phyloP scores from a whole-genome alignment of 371 early-diverging fungal genomes.

The Mortierella sp. region DNA sequence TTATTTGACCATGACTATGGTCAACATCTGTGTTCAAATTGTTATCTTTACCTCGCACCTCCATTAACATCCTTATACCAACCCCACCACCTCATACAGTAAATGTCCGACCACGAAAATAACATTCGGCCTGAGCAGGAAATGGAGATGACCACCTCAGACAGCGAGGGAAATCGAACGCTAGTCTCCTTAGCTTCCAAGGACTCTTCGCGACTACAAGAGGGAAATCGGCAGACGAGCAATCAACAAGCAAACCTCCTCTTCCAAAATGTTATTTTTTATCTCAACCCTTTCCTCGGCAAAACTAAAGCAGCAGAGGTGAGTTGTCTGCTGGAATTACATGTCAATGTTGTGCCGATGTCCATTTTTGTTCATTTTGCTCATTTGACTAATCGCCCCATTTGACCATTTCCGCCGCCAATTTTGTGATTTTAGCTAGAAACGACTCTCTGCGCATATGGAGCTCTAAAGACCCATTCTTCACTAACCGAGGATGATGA shows the following conservation, averaged over 20 bases:
- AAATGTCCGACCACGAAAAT: neutral
- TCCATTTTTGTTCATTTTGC: neutral
- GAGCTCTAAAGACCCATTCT: constrained; percentile 29
- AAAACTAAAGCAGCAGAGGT: constrained; percentile 21
- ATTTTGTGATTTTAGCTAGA: constrained; percentile 30
- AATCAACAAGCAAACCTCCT: neutral
- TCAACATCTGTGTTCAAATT: neutral
- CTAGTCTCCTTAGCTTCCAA: neutral
- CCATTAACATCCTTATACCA: neutral
- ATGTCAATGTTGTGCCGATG: neutral
- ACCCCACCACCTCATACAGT: neutral
- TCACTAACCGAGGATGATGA: neutral
- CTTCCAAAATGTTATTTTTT: constrained; percentile 40
- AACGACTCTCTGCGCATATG: constrained; percentile 10
- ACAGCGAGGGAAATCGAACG: constrained; percentile 5
- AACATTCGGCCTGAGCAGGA: neutral
- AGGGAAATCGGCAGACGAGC: neutral
- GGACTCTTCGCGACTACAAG: neutral
- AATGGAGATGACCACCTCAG: neutral
- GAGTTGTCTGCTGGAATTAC: too few relatives aligned
- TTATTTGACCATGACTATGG: neutral
- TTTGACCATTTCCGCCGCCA: constrained; percentile 24
- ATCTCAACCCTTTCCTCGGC: constrained; percentile 45
- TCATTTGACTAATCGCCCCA: constrained; percentile 2
- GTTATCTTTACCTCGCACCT: neutral